A percentile compares a stretch with the other conserved stretches of the same genome.
phyloP scores from a whole-genome alignment of 805 yeast species.

The Candida germanica region DNA sequence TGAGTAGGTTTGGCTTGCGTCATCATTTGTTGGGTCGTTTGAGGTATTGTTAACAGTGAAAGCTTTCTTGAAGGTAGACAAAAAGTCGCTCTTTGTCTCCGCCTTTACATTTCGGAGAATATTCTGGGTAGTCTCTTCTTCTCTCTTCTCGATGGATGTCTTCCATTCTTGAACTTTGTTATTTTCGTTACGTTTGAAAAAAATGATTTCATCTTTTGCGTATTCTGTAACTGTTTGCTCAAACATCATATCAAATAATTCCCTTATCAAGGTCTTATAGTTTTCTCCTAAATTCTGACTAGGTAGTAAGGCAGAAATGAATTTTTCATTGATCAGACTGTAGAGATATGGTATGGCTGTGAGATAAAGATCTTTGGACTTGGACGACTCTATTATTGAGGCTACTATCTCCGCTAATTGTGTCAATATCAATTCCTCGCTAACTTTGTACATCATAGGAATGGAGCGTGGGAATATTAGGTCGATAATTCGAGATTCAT shows the following conservation, averaged over 20 bases:
- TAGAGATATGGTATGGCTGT: slow-evolving; percentile 40
- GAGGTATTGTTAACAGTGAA: slow-evolving; percentile 39
- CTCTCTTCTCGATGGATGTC: slow-evolving; percentile 36
- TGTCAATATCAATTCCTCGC: slow-evolving; percentile 44
- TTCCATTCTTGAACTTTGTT: slow-evolving; percentile 33
- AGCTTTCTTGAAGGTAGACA: slow-evolving; percentile 63
- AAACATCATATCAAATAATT: slow-evolving; percentile 40
- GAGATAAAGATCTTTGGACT: slow-evolving; percentile 28
- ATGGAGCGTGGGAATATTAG: slow-evolving; percentile 40
- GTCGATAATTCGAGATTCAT: slow-evolving; percentile 38
- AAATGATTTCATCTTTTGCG: slow-evolving; percentile 32
- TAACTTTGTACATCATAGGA: slow-evolving; percentile 47
- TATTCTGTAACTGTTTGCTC: slow-evolving; percentile 41
- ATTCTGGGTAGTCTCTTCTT: slow-evolving; percentile 45
- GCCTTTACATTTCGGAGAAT: slow-evolving; percentile 49
- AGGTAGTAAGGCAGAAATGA: slow-evolving; percentile 24
- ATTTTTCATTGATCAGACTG: slow-evolving; percentile 21
- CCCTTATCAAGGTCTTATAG: slow-evolving; percentile 28
- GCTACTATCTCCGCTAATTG: slow-evolving; percentile 34
- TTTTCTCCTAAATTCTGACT: slow-evolving; percentile 37
- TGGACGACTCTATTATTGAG: slow-evolving; percentile 26
- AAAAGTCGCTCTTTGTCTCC: slow-evolving; percentile 53
- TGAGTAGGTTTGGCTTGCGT: slow-evolving; percentile 40
- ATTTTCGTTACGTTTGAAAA: slow-evolving; percentile 24
- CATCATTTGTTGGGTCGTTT: slow-evolving; percentile 17